Conservation (phyloP, 306 rosid genomes). For the Citrullus colocynthis region DNA sequence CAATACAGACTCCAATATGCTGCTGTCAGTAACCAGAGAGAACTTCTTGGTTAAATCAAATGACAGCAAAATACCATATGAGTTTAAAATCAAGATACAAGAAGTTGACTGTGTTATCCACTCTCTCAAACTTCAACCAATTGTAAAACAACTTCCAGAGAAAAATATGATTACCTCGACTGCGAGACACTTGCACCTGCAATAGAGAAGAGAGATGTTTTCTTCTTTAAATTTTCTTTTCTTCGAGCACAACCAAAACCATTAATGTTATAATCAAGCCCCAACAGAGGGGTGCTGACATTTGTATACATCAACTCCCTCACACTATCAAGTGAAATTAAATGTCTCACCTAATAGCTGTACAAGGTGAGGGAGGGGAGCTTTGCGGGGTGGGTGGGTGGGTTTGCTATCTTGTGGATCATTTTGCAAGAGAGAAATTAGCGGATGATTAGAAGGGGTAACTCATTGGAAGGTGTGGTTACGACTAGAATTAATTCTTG, state of each 20-base stretch:
- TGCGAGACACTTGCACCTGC: conserved; percentile 4
- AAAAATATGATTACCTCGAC: not conserved
- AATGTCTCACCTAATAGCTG: not conserved
- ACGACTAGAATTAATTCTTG: too few relatives aligned
- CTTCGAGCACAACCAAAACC: not conserved
- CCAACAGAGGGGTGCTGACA: not conserved
- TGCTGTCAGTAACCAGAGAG: not conserved
- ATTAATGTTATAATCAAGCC: not conserved
- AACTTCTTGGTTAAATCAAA: not conserved
- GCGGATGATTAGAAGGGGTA: not conserved
- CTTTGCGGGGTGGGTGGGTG: not conserved
- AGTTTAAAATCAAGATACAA: not conserved
- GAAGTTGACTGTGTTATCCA: not conserved
- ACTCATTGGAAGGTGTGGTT: not conserved
- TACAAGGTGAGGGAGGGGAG: not conserved
- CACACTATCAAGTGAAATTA: not conserved
- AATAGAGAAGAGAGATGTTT: not conserved
- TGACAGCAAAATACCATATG: not conserved
- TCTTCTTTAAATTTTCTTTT: not conserved
- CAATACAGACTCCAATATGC: not conserved
- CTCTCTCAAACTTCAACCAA: not conserved
- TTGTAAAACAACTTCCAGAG: not conserved
- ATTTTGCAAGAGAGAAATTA: not conserved
- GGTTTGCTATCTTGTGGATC: not conserved
- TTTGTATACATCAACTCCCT: not conserved